Evolutionary conservation across 75 land plant species (phyloP).

Genomic region (Pinus albicaulis): DNA sequence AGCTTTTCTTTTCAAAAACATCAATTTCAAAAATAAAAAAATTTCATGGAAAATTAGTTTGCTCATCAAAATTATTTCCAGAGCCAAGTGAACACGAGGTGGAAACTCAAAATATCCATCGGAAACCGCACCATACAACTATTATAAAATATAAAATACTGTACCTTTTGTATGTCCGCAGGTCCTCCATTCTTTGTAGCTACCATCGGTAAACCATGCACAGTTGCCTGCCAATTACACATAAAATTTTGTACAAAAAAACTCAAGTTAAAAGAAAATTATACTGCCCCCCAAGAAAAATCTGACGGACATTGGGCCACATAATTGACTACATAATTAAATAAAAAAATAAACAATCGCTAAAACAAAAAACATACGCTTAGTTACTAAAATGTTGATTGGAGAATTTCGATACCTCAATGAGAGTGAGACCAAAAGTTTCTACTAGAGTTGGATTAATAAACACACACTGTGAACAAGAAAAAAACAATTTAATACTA

Average conservation of each 20-base stretch:
- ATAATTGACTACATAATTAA: neutral
- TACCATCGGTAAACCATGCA: constrained; percentile 89
- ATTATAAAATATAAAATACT: constrained; percentile 4
- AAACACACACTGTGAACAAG: constrained; percentile 72
- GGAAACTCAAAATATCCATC: no score
- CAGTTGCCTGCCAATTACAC: constrained; percentile 60
- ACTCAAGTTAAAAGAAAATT: neutral
- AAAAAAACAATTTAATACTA: neutral
- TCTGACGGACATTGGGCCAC: neutral
- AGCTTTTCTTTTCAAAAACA: neutral
- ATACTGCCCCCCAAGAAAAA: neutral
- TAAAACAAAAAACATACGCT: neutral
- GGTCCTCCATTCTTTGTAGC: constrained; percentile 93
- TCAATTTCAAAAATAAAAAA: no score
- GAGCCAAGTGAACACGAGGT: no score
- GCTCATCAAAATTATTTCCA: no score
- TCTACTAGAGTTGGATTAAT: constrained; percentile 90
- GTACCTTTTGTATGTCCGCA: constrained; percentile 79
- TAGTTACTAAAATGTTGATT: neutral
- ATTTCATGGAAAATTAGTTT: neutral
- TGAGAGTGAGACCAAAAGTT: constrained; percentile 85
- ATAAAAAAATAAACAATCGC: neutral
- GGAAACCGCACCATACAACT: neutral
- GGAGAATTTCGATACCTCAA: constrained; percentile 52
- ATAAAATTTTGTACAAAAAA: neutral